Evolutionary conservation across 1,284 basidiomycete species (phyloP), one percentile per base, ranked within the genome.

Genomic region (Austroboletus novae-zelandiae): DNA sequence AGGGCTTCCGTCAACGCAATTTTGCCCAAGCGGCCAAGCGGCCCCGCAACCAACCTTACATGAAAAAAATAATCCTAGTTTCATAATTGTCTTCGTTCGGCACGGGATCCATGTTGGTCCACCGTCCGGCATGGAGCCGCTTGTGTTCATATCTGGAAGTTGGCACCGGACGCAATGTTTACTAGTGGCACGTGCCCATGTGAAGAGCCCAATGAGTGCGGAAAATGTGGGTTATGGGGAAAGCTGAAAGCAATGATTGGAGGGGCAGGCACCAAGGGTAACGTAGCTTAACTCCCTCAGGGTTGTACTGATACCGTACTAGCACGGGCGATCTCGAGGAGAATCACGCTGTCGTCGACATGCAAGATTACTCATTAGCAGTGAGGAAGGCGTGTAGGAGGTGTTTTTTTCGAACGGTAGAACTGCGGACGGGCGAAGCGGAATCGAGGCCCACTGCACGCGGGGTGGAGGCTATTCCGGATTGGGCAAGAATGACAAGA

Each of bases 281-380:
- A 63, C 45, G 53, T 50, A 52, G 57, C 32, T 54, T 67, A 66
- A 54, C 65, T 68, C 60, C 60, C 63, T 68, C 64, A 64, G 66
- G 62, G 64, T 48, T 67, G 56, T 32, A 53, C 51, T 56, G 58
- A 65, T 64, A 36, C 48, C 46, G 52, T 55, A 41, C 54, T 55
- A 36, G 39, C 39, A 17, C 31, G 4, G 15, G 50, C 29, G 63
- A 67, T 67, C 61, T 40, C 9, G 37, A 40, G 18, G 36, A 25
- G 18, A 40, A 35, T 32, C 35, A 52, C 37, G 49, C 45, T 20
- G 44, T 45, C 29, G 48, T 57, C 45, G 47, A 36, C 43, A 23
- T 35, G 46, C 17, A 40, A 35, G 45, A 50, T 41, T 30, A 35
- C 43, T 44, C 48, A 45, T 20, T 37, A 46, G 31, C 43, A 52